Evolutionary conservation across 1,284 basidiomycete genomes (phyloP).

Genomic region (Cryptococcus deneoformans): DNA sequence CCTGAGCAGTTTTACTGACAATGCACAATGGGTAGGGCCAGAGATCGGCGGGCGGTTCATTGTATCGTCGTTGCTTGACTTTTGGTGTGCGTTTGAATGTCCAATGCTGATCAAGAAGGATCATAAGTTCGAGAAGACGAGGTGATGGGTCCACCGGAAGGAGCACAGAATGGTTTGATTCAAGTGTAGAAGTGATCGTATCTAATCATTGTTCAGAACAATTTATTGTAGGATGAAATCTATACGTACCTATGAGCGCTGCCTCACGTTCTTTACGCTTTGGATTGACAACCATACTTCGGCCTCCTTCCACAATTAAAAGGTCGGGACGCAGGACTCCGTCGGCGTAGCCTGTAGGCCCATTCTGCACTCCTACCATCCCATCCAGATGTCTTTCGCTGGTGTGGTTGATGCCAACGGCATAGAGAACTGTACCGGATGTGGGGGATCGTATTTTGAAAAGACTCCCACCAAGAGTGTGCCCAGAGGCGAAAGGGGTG

Average conservation of each 20-base stretch:
- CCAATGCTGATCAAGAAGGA: slow-evolving; percentile 98
- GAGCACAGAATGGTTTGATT: slow-evolving; percentile 78
- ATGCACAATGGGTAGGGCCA: slow-evolving; percentile 77
- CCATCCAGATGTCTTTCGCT: slow-evolving; percentile 94
- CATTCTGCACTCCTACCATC: slow-evolving; percentile 65
- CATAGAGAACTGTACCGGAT: slow-evolving; percentile 92
- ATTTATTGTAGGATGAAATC: not conserved
- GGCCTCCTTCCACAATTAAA: slow-evolving; percentile 88
- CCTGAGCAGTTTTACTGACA: slow-evolving; percentile 81
- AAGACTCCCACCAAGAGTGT: slow-evolving; percentile 93
- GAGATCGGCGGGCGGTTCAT: not conserved
- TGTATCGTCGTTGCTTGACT: slow-evolving; percentile 5
- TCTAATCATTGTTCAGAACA: slow-evolving; percentile 54
- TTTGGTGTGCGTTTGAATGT: slow-evolving; percentile 70
- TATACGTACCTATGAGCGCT: slow-evolving; percentile 70
- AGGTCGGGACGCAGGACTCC: slow-evolving; percentile 84
- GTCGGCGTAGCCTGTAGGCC: slow-evolving; percentile 54
- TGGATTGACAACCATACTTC: slow-evolving; percentile 75
- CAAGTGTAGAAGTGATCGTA: slow-evolving; percentile 73
- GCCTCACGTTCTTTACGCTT: slow-evolving; percentile 89
- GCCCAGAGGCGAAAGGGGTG: slow-evolving; percentile 93
- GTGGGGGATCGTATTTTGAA: slow-evolving; percentile 99
- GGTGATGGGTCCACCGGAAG: slow-evolving; percentile 93
- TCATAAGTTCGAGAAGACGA: slow-evolving; percentile 86
- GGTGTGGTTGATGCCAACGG: slow-evolving; percentile 96